Evolutionary conservation across 768 basidiomycete genomes (phyloP), one percentile per base, ranked within the genome.

Genomic region (Lyophyllum atratum): DNA sequence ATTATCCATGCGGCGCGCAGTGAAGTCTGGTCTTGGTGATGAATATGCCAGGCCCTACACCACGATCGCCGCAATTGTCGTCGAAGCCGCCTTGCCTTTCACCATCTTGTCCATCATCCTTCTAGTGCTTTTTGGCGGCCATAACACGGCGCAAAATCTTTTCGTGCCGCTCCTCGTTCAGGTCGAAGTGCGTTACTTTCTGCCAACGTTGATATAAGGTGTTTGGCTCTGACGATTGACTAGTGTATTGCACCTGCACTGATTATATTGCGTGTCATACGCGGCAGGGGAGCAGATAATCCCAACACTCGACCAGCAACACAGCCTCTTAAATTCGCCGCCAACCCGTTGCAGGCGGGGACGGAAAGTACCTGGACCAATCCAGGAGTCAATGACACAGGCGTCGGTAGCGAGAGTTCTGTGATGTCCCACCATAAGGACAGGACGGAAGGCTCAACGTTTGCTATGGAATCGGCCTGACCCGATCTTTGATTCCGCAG

Each of bases 21-120:
- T 71, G 21, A 56, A 62, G 14, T 46, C 59, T 17, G 45, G 59
- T 14, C 58, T 74, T 9, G 66, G 70, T 2, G 49, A 58, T 2
- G 64, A 71, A 40, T 62, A 68, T 52, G 66, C 69, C 19, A 59
- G 53, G 28, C 59, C 58, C 22, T 76, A 75, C 55, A 70, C 72
- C 0, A 63, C 66, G n/a, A 64, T 72, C 34, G 65, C 63, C 8
- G 63, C 73, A 14, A 66, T 75, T 51, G 62, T 72, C 45, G 53
- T 76, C 21, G 74, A 76, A 59, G 68, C 69, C 15, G 73, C 75
- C 19, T 49, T 72, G 14, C 73, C 73, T 1, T 75, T 72, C 67
- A 68, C 69, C 9, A 39, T 74, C 19, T 52, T 74, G 8, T 73
- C 71, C 8, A 60, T 74, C 40, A 58, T 70, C 15, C 63, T 67